phyloP scores from a whole-genome alignment of 2,329 filamentous ascomycete genomes.

The Helminthosporium solani region DNA sequence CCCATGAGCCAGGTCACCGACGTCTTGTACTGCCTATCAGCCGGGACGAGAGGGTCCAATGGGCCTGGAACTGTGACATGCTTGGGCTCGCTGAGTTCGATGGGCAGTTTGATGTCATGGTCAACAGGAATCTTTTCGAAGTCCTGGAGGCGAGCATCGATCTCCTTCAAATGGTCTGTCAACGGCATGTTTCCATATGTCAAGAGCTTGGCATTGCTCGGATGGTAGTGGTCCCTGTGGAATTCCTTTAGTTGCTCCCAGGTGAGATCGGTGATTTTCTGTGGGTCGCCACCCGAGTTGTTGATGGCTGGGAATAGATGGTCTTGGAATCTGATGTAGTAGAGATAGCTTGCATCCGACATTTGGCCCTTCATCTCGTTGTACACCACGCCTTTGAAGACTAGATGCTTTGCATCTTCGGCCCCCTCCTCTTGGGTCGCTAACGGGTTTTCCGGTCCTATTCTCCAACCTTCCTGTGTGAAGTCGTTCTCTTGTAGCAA shows the following conservation, averaged over 20 bases:
- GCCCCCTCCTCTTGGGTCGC: conserved; percentile 46
- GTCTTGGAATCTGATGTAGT: conserved; percentile 93
- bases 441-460: conserved; percentile 84
- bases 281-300: conserved; percentile 94
- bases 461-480: conserved; percentile 92
- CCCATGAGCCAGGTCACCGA: conserved; percentile 91
- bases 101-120: conserved; percentile 72
- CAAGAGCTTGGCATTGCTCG: conserved; percentile 93
- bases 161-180: conserved; percentile 73
- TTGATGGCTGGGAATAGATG: conserved; percentile 92
- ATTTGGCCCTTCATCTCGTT: conserved; percentile 99
- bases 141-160: conserved; percentile 70
- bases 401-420: conserved; percentile 65
- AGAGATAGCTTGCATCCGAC: conserved; percentile 94
- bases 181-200: conserved; percentile 95
- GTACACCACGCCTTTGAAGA: conserved; percentile 98
- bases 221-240: conserved; percentile 92
- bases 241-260: conserved; percentile 87
- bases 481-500: conserved; percentile 90
- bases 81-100: conserved; percentile 68
- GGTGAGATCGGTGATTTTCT: conserved; percentile 93
- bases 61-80: conserved; percentile 75
- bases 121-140: conserved; percentile 74
- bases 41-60: conserved; percentile 79
- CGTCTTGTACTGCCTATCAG: conserved; percentile 88